Conservation (phyloP, 192 early-diverging fungal species). For the Coemansia sp. region DNA sequence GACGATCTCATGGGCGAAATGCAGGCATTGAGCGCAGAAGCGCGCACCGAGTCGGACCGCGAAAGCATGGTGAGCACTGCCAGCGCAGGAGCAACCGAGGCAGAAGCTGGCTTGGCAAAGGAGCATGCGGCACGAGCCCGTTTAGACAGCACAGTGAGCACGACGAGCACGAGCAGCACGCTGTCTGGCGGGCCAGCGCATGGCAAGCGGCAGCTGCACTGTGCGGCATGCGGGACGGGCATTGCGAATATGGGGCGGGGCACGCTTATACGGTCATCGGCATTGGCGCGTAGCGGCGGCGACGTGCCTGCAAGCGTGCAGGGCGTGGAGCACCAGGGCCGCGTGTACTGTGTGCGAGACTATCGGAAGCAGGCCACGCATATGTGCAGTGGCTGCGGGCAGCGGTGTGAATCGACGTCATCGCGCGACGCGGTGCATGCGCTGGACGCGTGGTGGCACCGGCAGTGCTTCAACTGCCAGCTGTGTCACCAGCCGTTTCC, state of each 20-base stretch:
- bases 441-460: conserved; percentile 64
- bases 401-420: conserved; percentile 31
- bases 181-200: conserved; percentile 25
- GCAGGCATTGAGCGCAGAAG: conserved; percentile 45
- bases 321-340: conserved; percentile 40
- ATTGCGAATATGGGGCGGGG: conserved; percentile 12
- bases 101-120: conserved; percentile 7
- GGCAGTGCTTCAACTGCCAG: conserved; percentile 62
- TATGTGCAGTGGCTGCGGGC: conserved; percentile 25
- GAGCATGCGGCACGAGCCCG: conserved; percentile 23
- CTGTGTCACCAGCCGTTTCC: conserved; percentile 67
- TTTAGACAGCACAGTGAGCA: conserved; percentile 47
- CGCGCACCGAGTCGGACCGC: conserved; percentile 46
- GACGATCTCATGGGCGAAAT: conserved; percentile 53
- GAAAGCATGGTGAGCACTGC: conserved; percentile 45
- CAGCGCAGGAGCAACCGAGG: conserved; percentile 14
- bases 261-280: conserved; percentile 25
- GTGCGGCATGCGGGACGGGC: conserved; percentile 30
- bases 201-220: conserved; percentile 17
- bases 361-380: conserved; percentile 8
- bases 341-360: conserved; percentile 48
- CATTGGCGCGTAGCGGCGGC: conserved; percentile 18
- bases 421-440: conserved; percentile 55
- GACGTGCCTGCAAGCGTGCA: conserved; percentile 26
- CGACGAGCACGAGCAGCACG: conserved; percentile 48